Base-by-base conservation (phyloP, 768 basidiomycete genomes). In the Leccinum obscurum region DNA sequence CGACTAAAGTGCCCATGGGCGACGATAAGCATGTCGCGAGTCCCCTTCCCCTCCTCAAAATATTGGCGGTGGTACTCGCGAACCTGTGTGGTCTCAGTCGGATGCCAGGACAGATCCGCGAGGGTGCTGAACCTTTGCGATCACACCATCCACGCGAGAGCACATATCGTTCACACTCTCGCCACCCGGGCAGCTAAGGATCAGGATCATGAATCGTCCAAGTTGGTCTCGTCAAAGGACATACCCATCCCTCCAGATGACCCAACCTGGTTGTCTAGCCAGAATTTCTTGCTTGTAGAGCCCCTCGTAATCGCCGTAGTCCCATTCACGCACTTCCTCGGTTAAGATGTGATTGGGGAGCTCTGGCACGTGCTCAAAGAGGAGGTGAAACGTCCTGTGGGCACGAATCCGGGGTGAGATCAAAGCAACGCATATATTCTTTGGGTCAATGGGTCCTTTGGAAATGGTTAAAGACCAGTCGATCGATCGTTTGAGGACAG, bases 261-360 rank as follows among this genome's bases (percentile, higher is more conserved):
- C 67, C 93, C 93, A 98, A 35, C 68, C 72, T 4, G 81, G 77
- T 54, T 77, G 82, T 58, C 76, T 80, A 53, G 79, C 80, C 62
- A 85, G 77, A 66, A 96, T 96, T 66, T 96, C 91, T n/a, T 84
- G 76, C n/a, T 87, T 78, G 28, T 82, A 71, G 46, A 95, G 82
- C 6, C 94, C 95, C 71, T 96, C 95, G 68, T 92, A 97, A 8
- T 91, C 85, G 10, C 95, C 91, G 70, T 96, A 96, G 68, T 96
- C 90, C 93, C 93, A 95, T 72, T 95, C 93, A 48, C 85, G 79
- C 26, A 79, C 87, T 24, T 85, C 81, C 64, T 92, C 90, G 0
- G 87, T 85, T 35, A 85, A 69, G 20, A 81, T 66, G 67, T 88
- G 85, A 59, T 81, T 60, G 2, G 88, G 88, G 37, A 68, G 55